Evolutionary conservation across 2,329 filamentous ascomycete genomes (phyloP), one percentile per base, ranked within the genome.

Genomic region (Fusarium keratoplasticum): DNA sequence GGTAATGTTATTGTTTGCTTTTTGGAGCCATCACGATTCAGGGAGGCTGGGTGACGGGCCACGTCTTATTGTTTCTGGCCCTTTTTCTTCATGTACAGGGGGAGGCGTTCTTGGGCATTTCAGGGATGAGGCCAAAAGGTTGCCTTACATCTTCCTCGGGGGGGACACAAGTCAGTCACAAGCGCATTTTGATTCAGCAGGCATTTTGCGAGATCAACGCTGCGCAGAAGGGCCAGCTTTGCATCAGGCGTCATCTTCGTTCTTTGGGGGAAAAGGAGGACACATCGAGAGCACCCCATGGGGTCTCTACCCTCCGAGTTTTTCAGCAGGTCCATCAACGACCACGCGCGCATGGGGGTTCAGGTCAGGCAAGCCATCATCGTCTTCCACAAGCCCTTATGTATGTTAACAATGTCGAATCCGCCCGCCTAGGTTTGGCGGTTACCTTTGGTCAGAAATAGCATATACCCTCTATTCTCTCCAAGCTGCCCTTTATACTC

Each of bases 291-390:
- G 38, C 61, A 76, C 10, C 33, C 52, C 72, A 66, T 72, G 74
- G 59, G 67, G 75, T 67, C 70, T 68, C 65, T 64, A 35, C 61
- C 38, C 66, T 69, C 66, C 73, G 58, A 72, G 61, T 75, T 71
- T 73, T 66, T 67, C 76, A 60, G 69, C 76, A 61, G 69, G 72
- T 78, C 69, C 66, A 60, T 71, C 64, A 65, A 65, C 59, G 70
- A 73, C 74, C 69, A 66, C 66, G 68, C 64, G 66, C 66, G 71
- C 65, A 73, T 65, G 65, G 70, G 77, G 77, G 75, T 74, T 77
- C 77, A 77, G 68, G 84, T 86, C 87, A 89, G 89, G 89, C 89
- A 90, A 88, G 89, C 89, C 88, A 90, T 90, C 89, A 90, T 91
- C 90, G 89, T 91, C 90, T 90, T 92, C 89, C 87, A 88, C 85